Evolutionary conservation across 23 red algal species (phyloP), one percentile per base, ranked within the genome.

Genomic region (Gracilaria vermiculophylla): DNA sequence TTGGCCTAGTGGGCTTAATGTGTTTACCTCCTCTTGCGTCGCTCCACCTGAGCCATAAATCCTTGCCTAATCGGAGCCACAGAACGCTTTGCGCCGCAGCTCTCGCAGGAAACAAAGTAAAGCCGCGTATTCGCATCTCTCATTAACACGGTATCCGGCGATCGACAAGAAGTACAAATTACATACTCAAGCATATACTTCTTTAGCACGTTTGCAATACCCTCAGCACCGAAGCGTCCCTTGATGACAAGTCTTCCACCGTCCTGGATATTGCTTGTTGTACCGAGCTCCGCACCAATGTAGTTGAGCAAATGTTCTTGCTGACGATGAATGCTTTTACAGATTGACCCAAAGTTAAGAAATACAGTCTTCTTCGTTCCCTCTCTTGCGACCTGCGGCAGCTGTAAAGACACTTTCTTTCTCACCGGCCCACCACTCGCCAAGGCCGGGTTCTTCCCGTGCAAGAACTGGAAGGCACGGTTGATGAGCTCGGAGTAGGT

Each of bases 71-170:
- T 99, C 0, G 89, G 83, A 11, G 97, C 78, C 52, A 99, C 97
- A 72, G 97, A 99, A 32, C 97, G 89, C 32, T 85, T 82, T 11
- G 97, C 92, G 23, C 97, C 97, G 65, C 97, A 99, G 76, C 92
- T 95, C 73, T 99, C 92, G 76, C 97, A 99, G 31, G 91, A 91
- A 55, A 99, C 61, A 53, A 99, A 99, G 60, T 99, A 99, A 54
- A 99, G 62, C 27, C 97, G 92, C 27, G 97, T 94, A 77, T 96
- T 95, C 52, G 97, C 97, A 40, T 99, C 97, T 39, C 97, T 71
- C 93, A 99, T 99, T 19, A 99, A 76, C 45, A 92, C 94, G 6
- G 97, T 96, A 55, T 99, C 88, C 53, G 97, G 93, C 24, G 90
- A 94, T 55, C 62, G 76, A 83, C 97, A 99, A 28, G 84, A 92